Evolutionary conservation across 345 rosid genomes (phyloP), one percentile per base, ranked within the genome.

Genomic region (Ceriops zippeliana): DNA sequence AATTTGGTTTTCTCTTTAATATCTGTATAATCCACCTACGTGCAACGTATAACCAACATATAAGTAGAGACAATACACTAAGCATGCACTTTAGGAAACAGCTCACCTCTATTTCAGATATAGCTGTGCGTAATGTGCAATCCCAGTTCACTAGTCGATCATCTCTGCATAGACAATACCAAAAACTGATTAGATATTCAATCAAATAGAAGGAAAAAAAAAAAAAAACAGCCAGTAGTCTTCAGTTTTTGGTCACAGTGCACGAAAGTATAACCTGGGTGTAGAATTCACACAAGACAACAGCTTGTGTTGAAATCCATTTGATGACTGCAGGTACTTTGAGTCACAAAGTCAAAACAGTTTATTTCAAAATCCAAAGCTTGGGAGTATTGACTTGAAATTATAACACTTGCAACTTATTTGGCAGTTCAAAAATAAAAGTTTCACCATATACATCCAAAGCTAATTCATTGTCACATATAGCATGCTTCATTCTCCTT

Each of bases 81-180:
- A 67, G 2, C 32, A 68, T 51, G 28, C 63, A 56, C 28, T 52
- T 38, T 58, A 76, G 78, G 30, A 27, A 73, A 68, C 34, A 62
- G 51, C 73, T 81, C 76, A 88, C 99, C 89, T 91, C 99, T 71
- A 84, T 85, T 58, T 95, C 96, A 67, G 99, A 95, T 73, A 95
- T 80, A 30, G 97, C 99, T 42, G 99, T 90, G 75, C 85, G 80
- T 47, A 95, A 77, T 54, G 86, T 75, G 73, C 93, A 91, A 77
- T 90, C 96, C 99, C 99, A 95, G 73, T 91, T 90, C 69, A 91
- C 97, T 59, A 95, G 82, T 57, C 97, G 85, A 51, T 81, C 27
- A 72, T 86, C 97, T 84, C 99, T 95, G 85, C 78, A 78, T 66
- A 64, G 68, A 66, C 21, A 72, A 42, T 46, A 16, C 7, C 7